These are phyloP conservation scores for Fusarium nygamai DNA, from an alignment of 2,329 filamentous ascomycete genomes.

Conservation along the genomic window DNA sequence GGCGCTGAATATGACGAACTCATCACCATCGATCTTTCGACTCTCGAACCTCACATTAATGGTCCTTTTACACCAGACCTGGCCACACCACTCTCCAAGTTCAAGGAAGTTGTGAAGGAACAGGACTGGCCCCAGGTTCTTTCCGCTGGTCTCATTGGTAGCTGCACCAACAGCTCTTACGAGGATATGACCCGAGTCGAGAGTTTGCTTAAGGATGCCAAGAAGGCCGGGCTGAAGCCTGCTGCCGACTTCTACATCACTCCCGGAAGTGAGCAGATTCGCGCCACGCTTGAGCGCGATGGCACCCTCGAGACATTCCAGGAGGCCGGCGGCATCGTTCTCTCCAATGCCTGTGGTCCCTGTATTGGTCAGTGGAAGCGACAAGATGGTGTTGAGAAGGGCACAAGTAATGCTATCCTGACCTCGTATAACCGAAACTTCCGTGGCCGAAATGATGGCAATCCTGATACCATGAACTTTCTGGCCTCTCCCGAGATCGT, in stretches of 20 bases:
- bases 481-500: slow-evolving; percentile 96
- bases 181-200: slow-evolving; percentile 95
- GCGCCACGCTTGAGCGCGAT: slow-evolving; percentile 90
- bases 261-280: slow-evolving; percentile 95
- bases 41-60: slow-evolving; percentile 98
- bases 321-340: slow-evolving; percentile 92
- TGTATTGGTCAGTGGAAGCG: slow-evolving; percentile 97
- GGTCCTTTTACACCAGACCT: slow-evolving; percentile 98
- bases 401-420: slow-evolving; percentile 91
- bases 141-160: slow-evolving; percentile 96
- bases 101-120: slow-evolving; percentile 90
- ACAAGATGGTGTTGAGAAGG: slow-evolving; percentile 85
- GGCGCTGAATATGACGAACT: slow-evolving; percentile 94
- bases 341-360: slow-evolving; percentile 94
- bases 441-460: slow-evolving; percentile 95
- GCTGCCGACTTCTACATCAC: slow-evolving; percentile 95
- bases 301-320: slow-evolving; percentile 94
- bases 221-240: slow-evolving; percentile 92
- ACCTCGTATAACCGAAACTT: slow-evolving; percentile 99
- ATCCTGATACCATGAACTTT: slow-evolving; percentile 98
- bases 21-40: slow-evolving; percentile 93
- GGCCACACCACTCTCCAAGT: slow-evolving; percentile 97
- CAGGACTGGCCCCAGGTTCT: slow-evolving; percentile 97
- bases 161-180: slow-evolving; percentile 91
- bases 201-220: slow-evolving; percentile 81